Evolutionary conservation across 2,329 filamentous ascomycete genomes (phyloP), one percentile per base, ranked within the genome.

Genomic region (Rhynchosporium secalis): DNA sequence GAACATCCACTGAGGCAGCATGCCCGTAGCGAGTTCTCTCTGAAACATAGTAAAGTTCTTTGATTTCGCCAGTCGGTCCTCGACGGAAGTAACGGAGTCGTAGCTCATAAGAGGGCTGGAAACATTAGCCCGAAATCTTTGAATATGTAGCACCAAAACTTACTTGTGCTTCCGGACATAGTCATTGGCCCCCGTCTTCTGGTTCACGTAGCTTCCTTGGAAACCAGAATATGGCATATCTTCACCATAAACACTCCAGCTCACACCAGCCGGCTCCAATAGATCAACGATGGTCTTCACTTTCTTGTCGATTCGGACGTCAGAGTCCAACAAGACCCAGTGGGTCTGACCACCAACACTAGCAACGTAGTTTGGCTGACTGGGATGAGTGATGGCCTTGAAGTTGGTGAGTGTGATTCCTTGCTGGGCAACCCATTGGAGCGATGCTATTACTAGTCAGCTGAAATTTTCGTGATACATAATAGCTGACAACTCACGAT

Each of bases 81-180:
- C 73, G 60, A 81, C 80, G 55, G 80, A 77, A 60, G 88, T 81
- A 58, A 89, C 80, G 41, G 82, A 84, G 72, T 91, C 82, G 75
- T 85, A 90, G 63, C 86, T 78, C 61, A 92, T 78, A 15, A 81
- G 75, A 49, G 83, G 78, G 74, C 68, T 71, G 13, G 9, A 40
- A 3, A 20, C 6, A 40, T 57, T 33, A 62, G 48, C 46, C 20
- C 20, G 20, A 20, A 41, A 13, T 1, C 9, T 43, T 26, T 10
- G 15, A 13, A n/a, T 15, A 29, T 9, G 26, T 38, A 1, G n/a
- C 31, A 28, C 28, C 9, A 4, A 33, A 13, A 64, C 76, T 41
- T 77, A 80, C 72, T 92, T 91, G 77, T 94, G 90, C 78, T 94
- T 94, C 71, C 91, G 85, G 3, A 93, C 89, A 73, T 94, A 94